Base-by-base conservation (phyloP, 2,329 filamentous ascomycete species). In the Biscogniauxia mediterranea region DNA sequence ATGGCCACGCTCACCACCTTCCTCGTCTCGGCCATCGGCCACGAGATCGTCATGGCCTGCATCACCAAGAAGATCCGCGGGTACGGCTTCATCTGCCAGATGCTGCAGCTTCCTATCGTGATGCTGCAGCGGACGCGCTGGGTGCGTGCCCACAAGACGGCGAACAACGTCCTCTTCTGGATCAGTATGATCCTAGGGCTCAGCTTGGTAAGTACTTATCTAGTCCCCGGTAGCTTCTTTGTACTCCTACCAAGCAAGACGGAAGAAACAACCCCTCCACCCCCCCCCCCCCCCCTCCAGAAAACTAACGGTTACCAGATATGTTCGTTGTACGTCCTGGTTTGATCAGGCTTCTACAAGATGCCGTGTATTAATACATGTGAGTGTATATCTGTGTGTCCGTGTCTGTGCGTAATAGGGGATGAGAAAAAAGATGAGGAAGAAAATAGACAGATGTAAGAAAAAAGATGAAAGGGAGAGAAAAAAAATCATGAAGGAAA, bases 31-130 rank as follows among this genome's bases (percentile, higher is more conserved):
- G 92, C 95, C 42, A 73, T 96, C 21, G 93, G 92, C 17, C 95
- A 98, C 74, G 95, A 99, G 77, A 84, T 99, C 60, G 91, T 99
- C 70, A 96, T 99, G 91, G 93, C 91, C 7, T 98, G 94, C 75
- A 98, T 99, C 74, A 97, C 93, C 25, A 94, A 97, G 81, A 98
- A 99, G 80, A 82, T 98, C 53, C 82, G 95, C 46, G 95, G 95
- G 13, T 99, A 98, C 73, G 95, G 94, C 9, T 96, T 97, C 73
- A 72, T 96, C 20, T 90, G 92, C 64, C 95, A 97, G 87, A 98
- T 99, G 95, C 79, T 96, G 64, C 95, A 99, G 81, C 84, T 98
- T 68, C 95, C 95, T 0, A 95, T 98, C 67, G 91, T 98, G n/a
- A 86, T 93, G 75, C 79, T 98, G 28, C 95, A 98, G 80, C 85